Evolutionary conservation across 2,329 filamentous ascomycete species (phyloP), one percentile per base, ranked within the genome.

Genomic region (Coniochaeta pulveracea): DNA sequence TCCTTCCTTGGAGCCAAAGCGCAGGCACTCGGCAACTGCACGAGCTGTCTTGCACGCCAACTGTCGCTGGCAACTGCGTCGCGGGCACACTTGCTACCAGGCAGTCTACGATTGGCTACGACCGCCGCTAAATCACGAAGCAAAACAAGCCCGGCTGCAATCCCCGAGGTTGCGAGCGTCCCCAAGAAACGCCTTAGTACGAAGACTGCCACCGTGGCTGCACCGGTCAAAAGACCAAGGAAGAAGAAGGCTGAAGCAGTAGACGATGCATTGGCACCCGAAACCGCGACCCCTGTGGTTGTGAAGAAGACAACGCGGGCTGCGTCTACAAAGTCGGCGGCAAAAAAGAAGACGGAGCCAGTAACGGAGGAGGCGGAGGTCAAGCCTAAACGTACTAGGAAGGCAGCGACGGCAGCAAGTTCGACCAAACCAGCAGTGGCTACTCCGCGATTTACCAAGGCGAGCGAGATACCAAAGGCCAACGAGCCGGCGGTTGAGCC

Each of bases 121-220:
- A 33, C 30, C 6, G 30, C 12, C 3, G 14, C 30, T 16, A 33
- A 33, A 25, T 10, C 30, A n/a, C 6, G 16, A 7, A 25, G 14
- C 4, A 33, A 33, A 12, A 24, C 19, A 11, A 10, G 19, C 4
- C 9, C 22, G 9, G 22, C 9, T 24, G 9, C 22, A n/a, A 24
- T n/a, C 22, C 22, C 22, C 22, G 35, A 32, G 17, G 10, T 24
- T 4, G 36, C 26, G 10, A 26, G 19, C 26, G 30, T 34, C n/a
- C 24, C 42, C 16, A 42, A 40, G 26, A 43, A 42, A 24, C 35
- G 33, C 18, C 33, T 38, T n/a, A 40, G 34, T 36, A 44, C 35
- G 9, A 43, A 41, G 33, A 38, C 33, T 18, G 29, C 37, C 7
- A 22, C 36, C 15, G 10, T 37, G 7, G 25, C 39, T 10, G n/a